Conservation (phyloP, 2,329 filamentous ascomycete genomes). For the Botrytis cinerea region DNA sequence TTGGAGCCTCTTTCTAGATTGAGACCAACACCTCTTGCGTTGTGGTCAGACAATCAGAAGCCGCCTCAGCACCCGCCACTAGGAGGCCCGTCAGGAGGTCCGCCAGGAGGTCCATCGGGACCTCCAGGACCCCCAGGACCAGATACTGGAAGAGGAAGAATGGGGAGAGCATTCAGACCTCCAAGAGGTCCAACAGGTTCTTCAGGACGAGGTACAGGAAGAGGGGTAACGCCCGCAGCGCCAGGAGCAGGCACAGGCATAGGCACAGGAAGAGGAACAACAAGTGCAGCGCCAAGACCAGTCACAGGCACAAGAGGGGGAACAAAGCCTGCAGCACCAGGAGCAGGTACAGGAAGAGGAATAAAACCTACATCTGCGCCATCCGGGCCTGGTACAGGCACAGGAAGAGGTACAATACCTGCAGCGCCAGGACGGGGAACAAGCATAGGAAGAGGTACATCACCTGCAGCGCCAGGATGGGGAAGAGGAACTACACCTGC, state of each 20-base stretch:
- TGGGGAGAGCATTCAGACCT: background rate
- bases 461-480: too few relatives aligned
- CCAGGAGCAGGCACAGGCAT: too few relatives aligned
- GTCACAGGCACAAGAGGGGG: accelerated
- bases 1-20: background rate
- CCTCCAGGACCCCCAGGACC: background rate
- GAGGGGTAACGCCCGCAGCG: too few relatives aligned
- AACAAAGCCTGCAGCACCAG: too few relatives aligned
- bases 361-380: too few relatives aligned
- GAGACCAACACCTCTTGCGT: background rate
- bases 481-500: too few relatives aligned
- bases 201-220: too few relatives aligned
- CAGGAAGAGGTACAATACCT: background rate
- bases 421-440: too few relatives aligned
- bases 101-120: too few relatives aligned
- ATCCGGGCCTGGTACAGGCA: background rate
- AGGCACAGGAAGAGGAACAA: too few relatives aligned
- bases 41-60: background rate
- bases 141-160: background rate
- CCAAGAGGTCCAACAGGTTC: too few relatives aligned
- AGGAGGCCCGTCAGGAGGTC: too few relatives aligned
- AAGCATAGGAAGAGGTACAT: background rate
- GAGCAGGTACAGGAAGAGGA: background rate
- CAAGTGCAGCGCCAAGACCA: background rate
- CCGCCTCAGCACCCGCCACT: background rate